Evolutionary conservation across 306 rosid genomes (phyloP).

Genomic region (cucumber (Cucumis sativus)): DNA sequence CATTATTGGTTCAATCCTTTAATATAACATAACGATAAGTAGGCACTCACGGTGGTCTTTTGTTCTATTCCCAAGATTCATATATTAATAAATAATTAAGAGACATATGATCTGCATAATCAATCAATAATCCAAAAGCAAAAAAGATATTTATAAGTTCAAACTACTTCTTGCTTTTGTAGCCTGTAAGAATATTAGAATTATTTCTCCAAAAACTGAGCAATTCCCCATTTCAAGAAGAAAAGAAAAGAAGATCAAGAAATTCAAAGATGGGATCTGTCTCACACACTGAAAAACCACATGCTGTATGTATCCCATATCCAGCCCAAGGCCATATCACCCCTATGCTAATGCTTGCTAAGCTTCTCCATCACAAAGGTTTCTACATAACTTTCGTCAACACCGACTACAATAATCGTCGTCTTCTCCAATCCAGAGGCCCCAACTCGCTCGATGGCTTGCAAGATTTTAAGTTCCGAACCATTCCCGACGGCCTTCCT

Average conservation of each 20-base stretch:
- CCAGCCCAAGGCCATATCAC: not conserved
- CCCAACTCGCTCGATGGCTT: not conserved
- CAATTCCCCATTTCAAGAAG: not conserved
- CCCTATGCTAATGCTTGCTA: not conserved
- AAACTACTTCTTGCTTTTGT: too few species aligned
- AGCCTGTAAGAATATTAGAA: not conserved
- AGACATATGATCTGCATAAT: too few species aligned
- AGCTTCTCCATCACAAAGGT: not conserved
- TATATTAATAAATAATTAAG: too few species aligned
- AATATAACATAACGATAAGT: too few species aligned
- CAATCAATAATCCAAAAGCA: too few species aligned
- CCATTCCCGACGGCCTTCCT: slow-evolving; percentile 37
- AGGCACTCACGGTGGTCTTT: too few species aligned
- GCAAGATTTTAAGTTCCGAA: not conserved
- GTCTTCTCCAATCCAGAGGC: not conserved
- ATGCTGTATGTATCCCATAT: not conserved
- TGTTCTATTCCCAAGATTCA: too few species aligned
- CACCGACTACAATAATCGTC: not conserved
- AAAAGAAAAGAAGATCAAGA: too few species aligned
- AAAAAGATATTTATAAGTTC: too few species aligned
- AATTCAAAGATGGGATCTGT: not conserved
- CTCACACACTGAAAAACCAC: not conserved
- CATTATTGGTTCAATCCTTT: too few species aligned
- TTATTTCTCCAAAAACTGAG: not conserved
- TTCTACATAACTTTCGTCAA: not conserved